phyloP scores from a whole-genome alignment of 257 asterid genomes.

The Hygrophila difformis region DNA sequence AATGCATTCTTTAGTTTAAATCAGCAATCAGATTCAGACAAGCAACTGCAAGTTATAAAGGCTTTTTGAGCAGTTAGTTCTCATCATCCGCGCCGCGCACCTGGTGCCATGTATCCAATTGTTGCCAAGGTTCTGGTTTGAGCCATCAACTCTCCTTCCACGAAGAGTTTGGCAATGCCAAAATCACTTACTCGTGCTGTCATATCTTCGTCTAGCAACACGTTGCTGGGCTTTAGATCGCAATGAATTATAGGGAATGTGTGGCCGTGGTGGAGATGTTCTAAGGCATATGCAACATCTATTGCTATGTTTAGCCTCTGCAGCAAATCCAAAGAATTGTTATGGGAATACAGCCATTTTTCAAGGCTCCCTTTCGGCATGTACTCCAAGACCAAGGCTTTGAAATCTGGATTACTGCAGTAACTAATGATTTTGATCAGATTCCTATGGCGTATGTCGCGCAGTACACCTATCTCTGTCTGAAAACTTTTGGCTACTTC shows the following conservation, averaged over 20 bases:
- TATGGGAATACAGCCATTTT: constrained; percentile 20
- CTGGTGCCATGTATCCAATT: constrained; percentile 25
- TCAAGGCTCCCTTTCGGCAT: constrained; percentile 33
- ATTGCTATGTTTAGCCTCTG: constrained; percentile 23
- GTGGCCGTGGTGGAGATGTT: constrained; percentile 24
- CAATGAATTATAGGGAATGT: constrained; percentile 24
- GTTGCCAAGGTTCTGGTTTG: constrained; percentile 30
- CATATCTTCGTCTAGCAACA: constrained; percentile 24
- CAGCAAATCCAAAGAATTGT: constrained; percentile 7
- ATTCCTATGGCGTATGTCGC: constrained; percentile 30
- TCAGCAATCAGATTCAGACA: too few species aligned
- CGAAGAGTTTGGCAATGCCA: constrained; percentile 22
- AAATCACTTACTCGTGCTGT: constrained; percentile 26
- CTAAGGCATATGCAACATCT: constrained; percentile 27
- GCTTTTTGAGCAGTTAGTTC: too few species aligned
- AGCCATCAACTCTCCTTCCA: constrained; percentile 14
- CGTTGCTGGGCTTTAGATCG: constrained; percentile 29
- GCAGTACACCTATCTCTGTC: constrained; percentile 21
- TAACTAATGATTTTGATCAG: constrained; percentile 20
- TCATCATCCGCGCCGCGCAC: neutral
- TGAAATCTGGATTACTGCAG: constrained; percentile 24
- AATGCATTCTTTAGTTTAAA: too few species aligned
- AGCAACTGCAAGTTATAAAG: too few species aligned
- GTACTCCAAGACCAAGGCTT: constrained; percentile 26
- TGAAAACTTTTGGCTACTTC: constrained; percentile 17